Base-by-base conservation (phyloP, 208 protist genomes). In the Vickermania ingenoplastis region DNA sequence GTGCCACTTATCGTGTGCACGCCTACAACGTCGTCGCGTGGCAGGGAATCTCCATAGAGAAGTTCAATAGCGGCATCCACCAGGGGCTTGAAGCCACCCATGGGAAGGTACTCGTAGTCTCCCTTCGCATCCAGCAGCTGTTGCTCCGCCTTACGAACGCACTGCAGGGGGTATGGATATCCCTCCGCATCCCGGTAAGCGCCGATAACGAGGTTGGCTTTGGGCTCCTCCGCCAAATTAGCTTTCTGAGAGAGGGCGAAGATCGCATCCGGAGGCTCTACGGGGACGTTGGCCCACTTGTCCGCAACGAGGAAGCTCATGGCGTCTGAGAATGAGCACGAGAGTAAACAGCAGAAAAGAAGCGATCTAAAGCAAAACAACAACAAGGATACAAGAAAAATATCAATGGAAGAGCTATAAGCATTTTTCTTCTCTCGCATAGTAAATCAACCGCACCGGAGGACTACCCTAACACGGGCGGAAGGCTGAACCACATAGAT, bases 51-150 rank as follows among this genome's bases (percentile, higher is more conserved):
- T 41, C 92, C 97, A 56, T 98, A 98, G 14, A 98, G 51, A 0
- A 99, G 50, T 52, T 86, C 73, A 23, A 88, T 57, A 5, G 95
- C 69, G 14, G 55, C 75, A 31, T 92, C 63, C 57, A 83, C 65
- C 62, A 99, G 98, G 2, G 70, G 77, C 3, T 67, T 41, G 51
- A 86, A 73, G 53, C 97, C 97, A 41, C 77, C 70, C 60, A 99
- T 98, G 41, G 97, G 96, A 0, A 97, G 67, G 83, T 99, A 99
- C 75, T 99, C 98, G 69, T 99, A 97, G 81, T 97, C 61, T 22
- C 84, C 54, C 41, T 88, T 72, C 70, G 79, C 73, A 3, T 83
- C 75, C 13, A 91, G n/a, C 17, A 96, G 51, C 7, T 28, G 59
- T 21, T 59, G 67, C 76, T 97, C 92, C 2, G 89, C 95, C 73